Evolutionary conservation across 352 stramenopile species (phyloP).

Genomic region (Globisporangium irregulare): DNA sequence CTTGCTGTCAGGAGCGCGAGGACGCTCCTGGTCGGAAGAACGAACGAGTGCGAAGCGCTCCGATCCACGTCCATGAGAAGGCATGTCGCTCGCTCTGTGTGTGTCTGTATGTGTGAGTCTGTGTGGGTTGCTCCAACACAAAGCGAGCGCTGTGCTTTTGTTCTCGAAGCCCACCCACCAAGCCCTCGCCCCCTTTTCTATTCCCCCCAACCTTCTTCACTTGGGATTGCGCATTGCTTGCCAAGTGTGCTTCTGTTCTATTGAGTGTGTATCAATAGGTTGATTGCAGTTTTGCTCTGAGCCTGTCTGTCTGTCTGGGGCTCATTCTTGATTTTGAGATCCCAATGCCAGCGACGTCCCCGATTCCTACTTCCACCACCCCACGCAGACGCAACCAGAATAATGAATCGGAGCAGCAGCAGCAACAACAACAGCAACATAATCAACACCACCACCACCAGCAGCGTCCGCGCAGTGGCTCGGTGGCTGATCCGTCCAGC

Average conservation of each 20-base stretch:
- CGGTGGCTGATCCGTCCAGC: neutral
- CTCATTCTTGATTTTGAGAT: conserved; percentile 15
- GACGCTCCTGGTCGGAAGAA: conserved; percentile 5
- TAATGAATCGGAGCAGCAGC: conserved; percentile 10
- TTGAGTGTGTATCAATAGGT: neutral
- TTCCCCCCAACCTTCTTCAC: neutral
- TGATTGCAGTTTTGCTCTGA: neutral
- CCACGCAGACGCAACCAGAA: neutral
- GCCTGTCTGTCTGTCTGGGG: neutral
- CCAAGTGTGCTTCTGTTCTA: neutral
- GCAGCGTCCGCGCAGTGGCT: neutral
- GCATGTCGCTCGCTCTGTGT: neutral
- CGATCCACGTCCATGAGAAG: neutral
- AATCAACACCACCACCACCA: neutral
- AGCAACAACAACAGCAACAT: neutral
- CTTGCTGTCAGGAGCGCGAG: conserved; percentile 5
- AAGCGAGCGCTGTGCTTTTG: neutral
- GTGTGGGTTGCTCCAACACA: neutral
- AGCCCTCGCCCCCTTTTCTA: conserved; percentile 1
- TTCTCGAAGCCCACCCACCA: conserved; percentile 9
- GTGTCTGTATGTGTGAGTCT: neutral
- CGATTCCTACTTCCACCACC: conserved; percentile 11
- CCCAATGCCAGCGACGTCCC: conserved; percentile 13
- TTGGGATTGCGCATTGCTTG: conserved; percentile 5
- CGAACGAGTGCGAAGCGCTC: neutral